phyloP scores from a whole-genome alignment of 108 stramenopile species.

The Cyclotella distinguenda region DNA sequence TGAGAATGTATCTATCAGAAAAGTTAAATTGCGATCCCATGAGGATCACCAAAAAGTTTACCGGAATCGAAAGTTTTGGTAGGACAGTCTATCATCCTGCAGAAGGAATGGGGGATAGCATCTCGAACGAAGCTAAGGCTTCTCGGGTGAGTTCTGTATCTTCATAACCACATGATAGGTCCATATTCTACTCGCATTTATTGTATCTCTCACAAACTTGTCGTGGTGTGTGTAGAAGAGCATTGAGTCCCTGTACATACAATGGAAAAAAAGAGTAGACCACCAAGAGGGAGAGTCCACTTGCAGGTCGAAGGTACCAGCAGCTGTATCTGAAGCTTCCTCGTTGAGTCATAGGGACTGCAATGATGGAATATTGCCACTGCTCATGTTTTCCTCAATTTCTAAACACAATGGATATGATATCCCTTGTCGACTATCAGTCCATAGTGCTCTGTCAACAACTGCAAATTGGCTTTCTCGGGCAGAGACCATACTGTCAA shows the following conservation, averaged over 20 bases:
- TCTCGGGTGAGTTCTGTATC: slow-evolving; percentile 59
- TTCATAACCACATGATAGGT: not conserved
- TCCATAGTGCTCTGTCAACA: slow-evolving; percentile 9
- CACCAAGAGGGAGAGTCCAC: slow-evolving; percentile 74
- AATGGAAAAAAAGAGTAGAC: slow-evolving; percentile 74
- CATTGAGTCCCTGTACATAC: slow-evolving; percentile 60
- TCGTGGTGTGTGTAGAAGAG: slow-evolving; percentile 50
- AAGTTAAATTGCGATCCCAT: slow-evolving; percentile 98
- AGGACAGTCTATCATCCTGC: slow-evolving; percentile 88
- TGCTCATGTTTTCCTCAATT: not conserved
- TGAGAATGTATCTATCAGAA: slow-evolving; percentile 91
- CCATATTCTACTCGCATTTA: not conserved
- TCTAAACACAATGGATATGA: not conserved
- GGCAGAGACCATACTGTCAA: slow-evolving; percentile 12
- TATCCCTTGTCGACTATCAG: not conserved
- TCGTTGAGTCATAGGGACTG: not conserved
- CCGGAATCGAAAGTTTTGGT: slow-evolving; percentile 92
- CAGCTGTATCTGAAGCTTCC: slow-evolving; percentile 56
- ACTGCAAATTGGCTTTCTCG: slow-evolving; percentile 20
- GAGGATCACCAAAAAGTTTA: slow-evolving; percentile 99
- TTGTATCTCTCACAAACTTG: slow-evolving; percentile 6
- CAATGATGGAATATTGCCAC: not conserved
- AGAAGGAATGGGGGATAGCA: slow-evolving; percentile 49
- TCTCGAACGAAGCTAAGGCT: slow-evolving; percentile 61
- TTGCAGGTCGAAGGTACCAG: slow-evolving; percentile 67